phyloP scores from a whole-genome alignment of 2,329 filamentous ascomycete species.

The Clarireedia hainanense region DNA sequence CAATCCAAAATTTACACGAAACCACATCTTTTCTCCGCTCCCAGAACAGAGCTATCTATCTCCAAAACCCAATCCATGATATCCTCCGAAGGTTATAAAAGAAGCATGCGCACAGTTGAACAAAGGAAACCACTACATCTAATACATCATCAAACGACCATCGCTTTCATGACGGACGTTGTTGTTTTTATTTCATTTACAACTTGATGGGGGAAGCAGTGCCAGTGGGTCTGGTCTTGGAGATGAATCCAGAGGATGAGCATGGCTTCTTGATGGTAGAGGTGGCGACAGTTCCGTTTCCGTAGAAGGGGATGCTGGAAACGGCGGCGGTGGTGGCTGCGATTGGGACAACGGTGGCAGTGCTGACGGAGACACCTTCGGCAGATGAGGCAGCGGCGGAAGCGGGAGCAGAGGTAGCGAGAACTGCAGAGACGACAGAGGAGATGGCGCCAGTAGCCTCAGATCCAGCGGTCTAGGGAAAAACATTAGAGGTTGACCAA shows the following conservation, averaged over 20 bases:
- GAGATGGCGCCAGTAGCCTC: conserved; percentile 2
- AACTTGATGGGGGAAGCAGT: conserved; percentile 9
- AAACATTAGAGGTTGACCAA: background rate
- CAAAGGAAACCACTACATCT: conserved; percentile 1
- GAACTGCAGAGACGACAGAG: background rate
- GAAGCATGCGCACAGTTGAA: background rate
- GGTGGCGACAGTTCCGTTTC: conserved; percentile 16
- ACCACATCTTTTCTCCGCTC: background rate
- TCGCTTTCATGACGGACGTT: conserved; percentile 2
- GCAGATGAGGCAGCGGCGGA: background rate
- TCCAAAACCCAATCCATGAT: background rate
- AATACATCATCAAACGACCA: background rate
- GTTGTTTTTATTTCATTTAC: background rate
- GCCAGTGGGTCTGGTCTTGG: conserved; percentile 16
- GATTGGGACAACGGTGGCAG: background rate
- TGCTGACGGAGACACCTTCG: background rate
- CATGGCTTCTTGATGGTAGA: conserved; percentile 20
- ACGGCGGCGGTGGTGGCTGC: conserved; percentile 21
- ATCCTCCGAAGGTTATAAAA: background rate
- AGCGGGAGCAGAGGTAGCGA: background rate
- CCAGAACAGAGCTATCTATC: background rate
- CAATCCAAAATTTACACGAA: too few relatives aligned
- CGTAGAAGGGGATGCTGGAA: conserved; percentile 14
- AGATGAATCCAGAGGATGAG: conserved; percentile 21
- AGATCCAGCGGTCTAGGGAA: conserved; percentile 12